phyloP scores from a whole-genome alignment of 2,329 filamentous ascomycete genomes.

The Uncinocarpus reesii region DNA sequence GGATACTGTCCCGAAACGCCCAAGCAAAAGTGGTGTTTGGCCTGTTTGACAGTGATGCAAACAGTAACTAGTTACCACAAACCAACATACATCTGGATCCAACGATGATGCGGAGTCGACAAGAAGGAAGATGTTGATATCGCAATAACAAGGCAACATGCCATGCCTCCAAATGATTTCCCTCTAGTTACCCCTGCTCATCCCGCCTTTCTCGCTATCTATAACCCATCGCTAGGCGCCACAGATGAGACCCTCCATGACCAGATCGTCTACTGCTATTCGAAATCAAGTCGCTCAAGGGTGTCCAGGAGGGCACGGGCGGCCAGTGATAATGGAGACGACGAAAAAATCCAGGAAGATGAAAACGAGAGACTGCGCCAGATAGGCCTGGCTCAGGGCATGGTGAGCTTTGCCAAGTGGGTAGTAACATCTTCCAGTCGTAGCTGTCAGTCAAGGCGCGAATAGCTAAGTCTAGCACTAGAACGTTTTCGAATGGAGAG shows the following conservation, averaged over 20 bases:
- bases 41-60: conserved; percentile 9
- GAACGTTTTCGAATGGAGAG: conserved; percentile 69
- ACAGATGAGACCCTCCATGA: conserved; percentile 63
- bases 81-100: background rate
- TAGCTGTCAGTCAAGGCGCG: background rate
- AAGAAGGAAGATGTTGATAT: conserved; percentile 1
- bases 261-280: conserved; percentile 91
- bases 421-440: conserved; percentile 17
- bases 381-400: conserved; percentile 91
- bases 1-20: background rate
- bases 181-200: conserved; percentile 59
- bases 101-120: too few relatives aligned
- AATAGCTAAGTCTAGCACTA: conserved; percentile 24
- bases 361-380: conserved; percentile 81
- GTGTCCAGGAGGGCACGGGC: conserved; percentile 18
- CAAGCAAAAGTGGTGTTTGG: background rate
- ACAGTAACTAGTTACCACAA: background rate
- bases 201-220: conserved; percentile 85
- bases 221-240: conserved; percentile 71
- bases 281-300: conserved; percentile 30
- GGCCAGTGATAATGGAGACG: conserved; percentile 20
- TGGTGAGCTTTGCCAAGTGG: conserved; percentile 77
- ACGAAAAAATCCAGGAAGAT: conserved; percentile 42
- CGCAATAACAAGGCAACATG: conserved; percentile 15
- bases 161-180: conserved; percentile 32